Percentiles rank a stretch among this genome's conserved stretches.
These are phyloP conservation scores for thale cress (Arabidopsis thaliana) DNA, from an alignment of 345 rosid species.

Conservation along the genomic window TAIR10.1 NC_003071.7:18872501-18873000, in stretches of 20 bases:
- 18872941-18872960: constrained; percentile 1
- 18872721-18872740: constrained; percentile 76
- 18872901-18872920: constrained; percentile 1
- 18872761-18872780: neutral
- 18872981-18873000: constrained; percentile 28
- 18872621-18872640: constrained; percentile 4
- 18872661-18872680: constrained; percentile 67
- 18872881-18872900: constrained; percentile 9
- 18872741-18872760: constrained; percentile 35
- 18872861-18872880: neutral
- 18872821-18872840: neutral
- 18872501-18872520: constrained; percentile 88
- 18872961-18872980: neutral
- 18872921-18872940: neutral
- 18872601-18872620: constrained; percentile 13
- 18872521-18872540: constrained; percentile 83
- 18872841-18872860: neutral
- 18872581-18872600: constrained; percentile 56
- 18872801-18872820: constrained; percentile 11
- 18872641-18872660: constrained; percentile 17
- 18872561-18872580: constrained; percentile 75
- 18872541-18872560: constrained; percentile 93
- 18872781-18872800: constrained; percentile 14
- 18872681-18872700: constrained; percentile 71
- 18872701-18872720: constrained; percentile 84